Evolutionary conservation across 2,329 filamentous ascomycete species (phyloP).

Genomic region (Pyricularia sp.): DNA sequence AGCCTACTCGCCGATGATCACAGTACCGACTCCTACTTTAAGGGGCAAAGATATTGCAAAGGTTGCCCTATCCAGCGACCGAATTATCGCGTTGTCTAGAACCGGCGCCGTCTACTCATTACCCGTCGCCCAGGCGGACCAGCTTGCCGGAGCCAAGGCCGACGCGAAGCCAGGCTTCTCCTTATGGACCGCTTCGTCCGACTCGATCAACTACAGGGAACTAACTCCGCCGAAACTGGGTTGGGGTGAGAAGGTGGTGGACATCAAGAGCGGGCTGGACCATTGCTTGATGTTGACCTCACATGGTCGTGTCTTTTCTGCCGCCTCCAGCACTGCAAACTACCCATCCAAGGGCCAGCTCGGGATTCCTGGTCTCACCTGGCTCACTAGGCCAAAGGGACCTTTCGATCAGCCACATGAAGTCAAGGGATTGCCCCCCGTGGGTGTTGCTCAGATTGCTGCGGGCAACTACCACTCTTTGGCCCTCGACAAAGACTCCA

Average conservation of each 20-base stretch:
- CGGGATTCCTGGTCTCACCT: conserved; percentile 71
- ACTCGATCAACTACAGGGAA: conserved; percentile 53
- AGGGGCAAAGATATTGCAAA: conserved; percentile 69
- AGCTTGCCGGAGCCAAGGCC: conserved; percentile 45
- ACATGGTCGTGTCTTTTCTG: conserved; percentile 73
- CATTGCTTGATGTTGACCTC: conserved; percentile 79
- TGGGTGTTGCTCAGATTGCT: conserved; percentile 61
- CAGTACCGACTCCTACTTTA: conserved; percentile 56
- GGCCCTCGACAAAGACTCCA: conserved; percentile 60
- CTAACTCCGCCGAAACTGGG: conserved; percentile 52
- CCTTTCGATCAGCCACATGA: conserved; percentile 76
- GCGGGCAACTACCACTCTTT: conserved; percentile 80
- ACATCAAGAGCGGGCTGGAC: conserved; percentile 68
- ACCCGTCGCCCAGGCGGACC: conserved; percentile 61
- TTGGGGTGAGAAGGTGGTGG: conserved; percentile 59
- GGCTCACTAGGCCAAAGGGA: conserved; percentile 62
- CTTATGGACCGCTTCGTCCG: conserved; percentile 44
- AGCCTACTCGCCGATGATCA: conserved; percentile 42
- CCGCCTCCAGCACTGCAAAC: conserved; percentile 64
- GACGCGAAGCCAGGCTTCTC: conserved; percentile 53
- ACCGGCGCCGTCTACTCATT: conserved; percentile 75
- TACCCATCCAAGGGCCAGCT: conserved; percentile 80
- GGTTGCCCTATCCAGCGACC: conserved; percentile 65
- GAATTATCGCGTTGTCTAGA: conserved; percentile 61
- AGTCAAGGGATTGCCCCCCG: conserved; percentile 55